Evolutionary conservation across 2,329 filamentous ascomycete genomes (phyloP), one percentile per base, ranked within the genome.

Genomic region (Hymenoscyphus fraxineus): DNA sequence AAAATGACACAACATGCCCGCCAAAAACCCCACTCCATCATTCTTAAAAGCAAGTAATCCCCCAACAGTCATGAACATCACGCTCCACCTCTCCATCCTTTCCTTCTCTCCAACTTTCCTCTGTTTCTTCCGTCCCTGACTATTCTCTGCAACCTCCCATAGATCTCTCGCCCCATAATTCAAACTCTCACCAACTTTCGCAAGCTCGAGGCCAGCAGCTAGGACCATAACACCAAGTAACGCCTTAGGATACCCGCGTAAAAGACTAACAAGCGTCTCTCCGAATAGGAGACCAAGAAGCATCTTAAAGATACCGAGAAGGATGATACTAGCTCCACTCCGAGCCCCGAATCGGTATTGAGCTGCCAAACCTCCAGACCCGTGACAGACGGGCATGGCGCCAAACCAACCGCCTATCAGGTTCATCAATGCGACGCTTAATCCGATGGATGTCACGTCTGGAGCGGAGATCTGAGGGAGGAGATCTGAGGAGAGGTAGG

Each of bases 361-460:
- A 0, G 90, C 95, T 5, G 95, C 95, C 0, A 98, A 81, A 0
- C 94, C 94, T 2, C 94, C 94, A 0, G 92, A 92, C 5, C 94
- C 94, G 75, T 98, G 95, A 74, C 95, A 98, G 3, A 95, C 88
- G 2, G 94, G 95, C 95, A 97, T 98, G 5, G 90, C 90, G 58
- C 93, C 93, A 72, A 97, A 96, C 91, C 92, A 96, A 72, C 91
- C 93, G 16, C 90, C 90, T 0, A 90, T 76, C 3, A 97, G 79
- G 74, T 98, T 98, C 86, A 97, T 96, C 1, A 81, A 72, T 0
- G 89, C 88, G 3, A 98, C 91, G 62, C 92, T 96, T 65, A 93
- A 76, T 1, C 93, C 94, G 38, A 98, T 81, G 0, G 87, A 82
- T 0, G 92, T 94, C 6, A 92, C 88, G 0, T 86, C 86, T 0